phyloP scores from a whole-genome alignment of 2,329 filamentous ascomycete species.

The Nigrospora osmanthi region DNA sequence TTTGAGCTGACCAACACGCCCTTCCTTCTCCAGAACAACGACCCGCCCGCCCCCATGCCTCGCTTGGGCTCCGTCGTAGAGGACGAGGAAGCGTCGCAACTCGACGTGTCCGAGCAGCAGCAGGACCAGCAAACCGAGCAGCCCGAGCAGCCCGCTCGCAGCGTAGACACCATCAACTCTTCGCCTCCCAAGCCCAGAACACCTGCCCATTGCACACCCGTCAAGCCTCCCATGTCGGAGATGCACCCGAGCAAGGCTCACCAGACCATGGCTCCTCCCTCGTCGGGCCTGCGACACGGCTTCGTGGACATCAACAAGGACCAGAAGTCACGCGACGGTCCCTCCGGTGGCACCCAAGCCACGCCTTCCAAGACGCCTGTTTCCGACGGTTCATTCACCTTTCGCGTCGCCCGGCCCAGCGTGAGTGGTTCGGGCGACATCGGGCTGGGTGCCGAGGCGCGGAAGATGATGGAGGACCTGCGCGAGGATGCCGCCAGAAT shows the following conservation, averaged over 20 bases:
- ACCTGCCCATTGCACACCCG: conserved; percentile 55
- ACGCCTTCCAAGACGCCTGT: conserved; percentile 56
- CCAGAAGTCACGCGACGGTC: conserved; percentile 32
- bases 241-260: conserved; percentile 90
- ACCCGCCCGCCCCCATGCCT: conserved; percentile 20
- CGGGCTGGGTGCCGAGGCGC: conserved; percentile 53
- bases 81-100: conserved; percentile 26
- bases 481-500: conserved; percentile 65
- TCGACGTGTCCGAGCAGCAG: not conserved
- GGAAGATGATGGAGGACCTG: conserved; percentile 56
- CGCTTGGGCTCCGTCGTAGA: conserved; percentile 32
- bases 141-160: conserved; percentile 16
- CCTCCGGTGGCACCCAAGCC: conserved; percentile 37
- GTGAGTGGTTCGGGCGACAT: conserved; percentile 24
- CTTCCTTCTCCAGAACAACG: conserved; percentile 11
- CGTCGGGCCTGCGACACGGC: conserved; percentile 74
- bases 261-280: conserved; percentile 65
- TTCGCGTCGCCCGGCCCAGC: conserved; percentile 48
- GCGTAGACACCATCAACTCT: conserved; percentile 22
- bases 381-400: conserved; percentile 56
- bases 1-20: conserved; percentile 3
- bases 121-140: conserved; percentile 9
- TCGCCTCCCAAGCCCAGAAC: conserved; percentile 36
- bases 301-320: conserved; percentile 68
- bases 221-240: conserved; percentile 67